Evolutionary conservation across 73 alveolate species (phyloP).

Genomic region (Paramecium sonneborni): DNA sequence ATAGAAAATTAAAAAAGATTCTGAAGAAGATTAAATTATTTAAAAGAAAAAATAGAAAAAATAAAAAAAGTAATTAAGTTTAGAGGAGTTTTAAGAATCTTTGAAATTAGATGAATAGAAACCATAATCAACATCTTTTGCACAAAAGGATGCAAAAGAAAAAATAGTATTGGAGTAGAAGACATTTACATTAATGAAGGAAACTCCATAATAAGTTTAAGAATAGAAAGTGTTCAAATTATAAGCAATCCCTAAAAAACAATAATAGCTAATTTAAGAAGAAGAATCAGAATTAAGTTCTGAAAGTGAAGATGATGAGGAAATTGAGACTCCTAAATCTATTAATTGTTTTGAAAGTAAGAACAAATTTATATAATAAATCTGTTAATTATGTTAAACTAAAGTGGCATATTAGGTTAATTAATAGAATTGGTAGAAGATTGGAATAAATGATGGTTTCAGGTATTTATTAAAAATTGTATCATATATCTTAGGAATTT

Average conservation of each 20-base stretch:
- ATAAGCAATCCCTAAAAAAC: neutral
- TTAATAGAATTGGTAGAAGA: constrained; percentile 16
- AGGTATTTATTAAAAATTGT: constrained; percentile 43
- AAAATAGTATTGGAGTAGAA: neutral
- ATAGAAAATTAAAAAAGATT: neutral
- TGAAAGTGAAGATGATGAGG: neutral
- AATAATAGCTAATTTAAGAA: neutral
- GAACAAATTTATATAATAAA: neutral
- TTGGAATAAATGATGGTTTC: constrained; percentile 18
- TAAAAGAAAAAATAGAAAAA: neutral
- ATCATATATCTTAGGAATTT: constrained; percentile 46
- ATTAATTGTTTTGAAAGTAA: neutral
- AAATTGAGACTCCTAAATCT: neutral
- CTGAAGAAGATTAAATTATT: neutral
- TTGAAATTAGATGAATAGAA: neutral
- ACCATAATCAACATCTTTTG: neutral
- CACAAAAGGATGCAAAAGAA: neutral
- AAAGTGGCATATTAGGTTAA: neutral
- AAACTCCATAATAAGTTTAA: neutral
- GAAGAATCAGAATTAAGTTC: neutral
- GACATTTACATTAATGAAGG: neutral
- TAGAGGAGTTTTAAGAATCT: neutral
- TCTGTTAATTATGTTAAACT: constrained; percentile 31
- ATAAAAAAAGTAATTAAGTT: neutral
- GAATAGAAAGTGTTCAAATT: constrained; percentile 3